phyloP scores from a whole-genome alignment of 2,329 filamentous ascomycete genomes.

The Monilinia laxa region DNA sequence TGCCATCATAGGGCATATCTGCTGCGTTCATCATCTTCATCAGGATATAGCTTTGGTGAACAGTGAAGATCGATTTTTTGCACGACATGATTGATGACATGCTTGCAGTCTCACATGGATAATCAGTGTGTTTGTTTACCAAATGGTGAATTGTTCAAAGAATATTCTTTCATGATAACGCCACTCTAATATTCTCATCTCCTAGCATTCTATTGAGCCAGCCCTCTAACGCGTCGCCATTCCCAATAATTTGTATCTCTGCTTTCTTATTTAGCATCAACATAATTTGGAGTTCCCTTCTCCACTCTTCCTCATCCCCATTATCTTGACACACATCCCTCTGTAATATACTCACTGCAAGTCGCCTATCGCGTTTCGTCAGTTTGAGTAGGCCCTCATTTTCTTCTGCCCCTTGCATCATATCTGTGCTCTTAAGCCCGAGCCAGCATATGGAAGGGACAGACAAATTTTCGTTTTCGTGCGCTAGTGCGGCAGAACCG shows the following conservation, averaged over 20 bases:
- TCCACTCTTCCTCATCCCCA: conserved; percentile 44
- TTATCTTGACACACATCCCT: conserved; percentile 41
- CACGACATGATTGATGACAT: background rate
- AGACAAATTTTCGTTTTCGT: conserved; percentile 53
- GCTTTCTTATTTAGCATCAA: conserved; percentile 71
- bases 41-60: background rate
- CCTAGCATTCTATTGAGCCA: conserved; percentile 38
- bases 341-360: conserved; percentile 54
- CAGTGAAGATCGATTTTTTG: background rate
- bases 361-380: conserved; percentile 49
- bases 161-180: background rate
- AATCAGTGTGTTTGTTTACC: background rate
- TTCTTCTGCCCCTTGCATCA: conserved; percentile 24
- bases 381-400: conserved; percentile 17
- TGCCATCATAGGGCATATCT: too few species aligned
- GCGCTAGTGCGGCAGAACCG: conserved; percentile 61
- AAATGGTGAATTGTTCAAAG: background rate
- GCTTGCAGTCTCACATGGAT: background rate
- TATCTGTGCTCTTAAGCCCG: conserved; percentile 49
- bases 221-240: conserved; percentile 29
- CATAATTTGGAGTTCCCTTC: conserved; percentile 67
- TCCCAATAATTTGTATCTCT: conserved; percentile 71
- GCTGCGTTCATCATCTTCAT: too few species aligned
- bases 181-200: background rate
- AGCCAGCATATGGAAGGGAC: conserved; percentile 62